Evolutionary conservation across 2,329 filamentous ascomycete species (phyloP), one percentile per base, ranked within the genome.

Genomic region (Davidsoniella australis): DNA sequence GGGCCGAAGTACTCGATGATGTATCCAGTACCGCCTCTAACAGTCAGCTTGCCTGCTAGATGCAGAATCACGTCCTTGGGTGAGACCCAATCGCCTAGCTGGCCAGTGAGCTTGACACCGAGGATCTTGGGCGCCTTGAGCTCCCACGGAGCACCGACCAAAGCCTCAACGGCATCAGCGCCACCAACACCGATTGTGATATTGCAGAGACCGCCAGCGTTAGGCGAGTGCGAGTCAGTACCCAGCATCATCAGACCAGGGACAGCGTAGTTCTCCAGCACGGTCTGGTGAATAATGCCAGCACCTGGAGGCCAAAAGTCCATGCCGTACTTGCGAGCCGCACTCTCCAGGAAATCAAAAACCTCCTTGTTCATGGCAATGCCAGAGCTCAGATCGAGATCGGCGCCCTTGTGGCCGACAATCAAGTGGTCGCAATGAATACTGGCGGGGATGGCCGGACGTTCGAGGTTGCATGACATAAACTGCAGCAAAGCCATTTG

Each of bases 401-500:
- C 81, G 36, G 89, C 91, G 52, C 91, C 91, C 62, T 80, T 83
- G 66, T 93, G 82, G 50, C 89, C 91, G 26, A 96, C 89, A 67
- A 98, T 96, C 79, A 98, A 81, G 65, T 98, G 91, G 68, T 98
- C 91, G 67, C 91, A 98, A 69, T 98, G 91, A 58, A 96, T 95
- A 64, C 88, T 95, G 45, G 91, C 89, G 9, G 91, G 91, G 45
- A 98, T 89, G 8, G 88, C 88, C 2, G 91, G 94, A 53, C 78
- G 78, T 24, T 82, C 83, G 48, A 98, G 73, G 49, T 86, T 85
- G 65, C 91, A 98, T 24, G 85, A 85, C 89, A 98, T 98, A 73
- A 98, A 98, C 67, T 98, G 91, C 58, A 98, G 70, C 56, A 98
- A 70, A 1, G 91, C 91, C 91, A 98, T 98, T 69, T 98, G 91